These are phyloP conservation scores for Candida vartiovaarae DNA, from an alignment of 805 yeast genomes.

Conservation along the genomic window DNA sequence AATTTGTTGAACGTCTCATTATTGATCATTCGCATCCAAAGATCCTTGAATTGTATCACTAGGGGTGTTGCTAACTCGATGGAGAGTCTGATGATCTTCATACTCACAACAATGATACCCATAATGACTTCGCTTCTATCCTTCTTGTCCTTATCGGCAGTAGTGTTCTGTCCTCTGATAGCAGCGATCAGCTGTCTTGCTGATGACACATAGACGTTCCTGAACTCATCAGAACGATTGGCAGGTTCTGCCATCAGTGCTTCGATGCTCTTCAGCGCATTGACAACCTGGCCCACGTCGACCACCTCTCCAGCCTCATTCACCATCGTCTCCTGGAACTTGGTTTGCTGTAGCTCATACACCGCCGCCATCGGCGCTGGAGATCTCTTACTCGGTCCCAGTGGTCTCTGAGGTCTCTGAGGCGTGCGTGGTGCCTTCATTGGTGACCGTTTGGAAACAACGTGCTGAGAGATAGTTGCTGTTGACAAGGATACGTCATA, in stretches of 20 bases:
- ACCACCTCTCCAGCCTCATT: conserved; percentile 9
- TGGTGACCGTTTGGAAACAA: conserved; percentile 3
- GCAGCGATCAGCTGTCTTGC: conserved; percentile 5
- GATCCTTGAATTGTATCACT: neutral
- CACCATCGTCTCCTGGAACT: neutral
- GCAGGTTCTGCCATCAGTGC: conserved; percentile 2
- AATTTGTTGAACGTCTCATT: conserved; percentile 4
- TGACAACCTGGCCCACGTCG: conserved; percentile 5
- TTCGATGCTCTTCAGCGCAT: conserved; percentile 7
- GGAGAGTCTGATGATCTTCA: conserved; percentile 7
- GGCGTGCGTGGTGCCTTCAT: neutral
- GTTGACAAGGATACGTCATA: conserved; percentile 6
- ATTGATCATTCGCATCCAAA: conserved; percentile 2
- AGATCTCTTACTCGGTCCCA: neutral
- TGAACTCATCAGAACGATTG: conserved; percentile 4
- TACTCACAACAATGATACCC: conserved; percentile 8
- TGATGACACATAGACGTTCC: conserved; percentile 1
- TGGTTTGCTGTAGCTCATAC: neutral
- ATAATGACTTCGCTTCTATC: conserved; percentile 4
- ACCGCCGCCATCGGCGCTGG: neutral
- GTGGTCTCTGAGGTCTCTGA: neutral
- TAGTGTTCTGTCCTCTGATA: neutral
- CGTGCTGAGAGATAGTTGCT: conserved; percentile 9
- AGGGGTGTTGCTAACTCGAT: conserved; percentile 10
- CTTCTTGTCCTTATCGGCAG: neutral